Evolutionary conservation across 2,329 filamentous ascomycete species (phyloP).

Genomic region (Aurifilum marmelostoma): DNA sequence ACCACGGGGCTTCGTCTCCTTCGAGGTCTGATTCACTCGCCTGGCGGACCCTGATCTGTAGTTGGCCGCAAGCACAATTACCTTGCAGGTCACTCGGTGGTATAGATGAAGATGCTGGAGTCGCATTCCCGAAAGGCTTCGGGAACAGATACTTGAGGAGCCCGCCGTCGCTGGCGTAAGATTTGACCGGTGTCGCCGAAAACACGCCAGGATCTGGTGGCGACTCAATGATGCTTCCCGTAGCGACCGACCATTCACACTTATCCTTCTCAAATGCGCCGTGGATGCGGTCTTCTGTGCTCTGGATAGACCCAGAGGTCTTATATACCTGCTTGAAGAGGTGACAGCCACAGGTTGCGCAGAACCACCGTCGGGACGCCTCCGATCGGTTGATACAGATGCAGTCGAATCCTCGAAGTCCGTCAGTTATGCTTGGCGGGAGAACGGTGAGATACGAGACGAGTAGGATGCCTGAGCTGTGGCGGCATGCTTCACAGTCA

Average conservation of each 20-base stretch:
- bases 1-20: constrained; percentile 38
- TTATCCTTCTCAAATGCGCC: constrained; percentile 9
- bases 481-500: constrained; percentile 36
- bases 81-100: background rate
- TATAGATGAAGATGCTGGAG: background rate
- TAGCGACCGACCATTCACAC: constrained; percentile 4
- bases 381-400: background rate
- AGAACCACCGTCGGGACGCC: constrained; percentile 42
- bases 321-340: constrained; percentile 36
- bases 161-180: constrained; percentile 36
- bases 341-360: constrained; percentile 46
- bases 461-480: constrained; percentile 42
- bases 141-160: constrained; percentile 59
- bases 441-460: constrained; percentile 42
- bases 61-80: constrained; percentile 2
- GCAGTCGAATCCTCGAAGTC: constrained; percentile 15
- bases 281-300: background rate
- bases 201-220: background rate
- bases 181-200: background rate
- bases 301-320: background rate
- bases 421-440: constrained; percentile 30
- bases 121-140: background rate
- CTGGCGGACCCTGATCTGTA: constrained; percentile 44
- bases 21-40: constrained; percentile 45
- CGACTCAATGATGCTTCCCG: background rate